Conservation (phyloP, 768 basidiomycete genomes). For the Suillus weaverae region DNA sequence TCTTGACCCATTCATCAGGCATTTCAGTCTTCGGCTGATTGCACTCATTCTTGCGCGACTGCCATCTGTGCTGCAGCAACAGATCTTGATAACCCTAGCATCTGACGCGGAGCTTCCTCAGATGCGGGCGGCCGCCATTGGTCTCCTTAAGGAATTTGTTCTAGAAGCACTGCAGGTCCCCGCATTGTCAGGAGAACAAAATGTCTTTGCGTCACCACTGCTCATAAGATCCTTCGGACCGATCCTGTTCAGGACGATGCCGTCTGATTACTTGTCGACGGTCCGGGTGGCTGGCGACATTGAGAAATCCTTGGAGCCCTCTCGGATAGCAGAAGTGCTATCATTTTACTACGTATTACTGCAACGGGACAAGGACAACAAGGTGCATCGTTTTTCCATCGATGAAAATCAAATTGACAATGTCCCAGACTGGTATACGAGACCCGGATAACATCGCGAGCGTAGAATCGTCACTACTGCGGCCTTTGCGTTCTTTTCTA, state of each 20-base stretch:
- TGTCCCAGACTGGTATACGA: constrained; percentile 51
- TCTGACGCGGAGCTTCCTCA: constrained; percentile 53
- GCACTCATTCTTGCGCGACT: constrained; percentile 51
- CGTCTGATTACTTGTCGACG: constrained; percentile 48
- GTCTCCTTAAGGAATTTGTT: constrained; percentile 66
- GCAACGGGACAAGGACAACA: constrained; percentile 55
- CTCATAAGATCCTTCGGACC: constrained; percentile 62
- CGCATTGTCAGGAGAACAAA: constrained; percentile 20
- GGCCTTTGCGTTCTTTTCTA: constrained; percentile 43
- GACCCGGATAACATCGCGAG: constrained; percentile 43
- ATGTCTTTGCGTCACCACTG: constrained; percentile 53
- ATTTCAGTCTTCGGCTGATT: constrained; percentile 61
- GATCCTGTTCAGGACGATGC: constrained; percentile 56
- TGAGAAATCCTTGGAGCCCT: constrained; percentile 55
- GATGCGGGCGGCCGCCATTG: constrained; percentile 68
- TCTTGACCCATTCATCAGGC: constrained; percentile 55
- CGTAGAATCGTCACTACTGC: constrained; percentile 45
- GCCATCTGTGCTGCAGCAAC: constrained; percentile 49
- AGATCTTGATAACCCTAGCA: constrained; percentile 56
- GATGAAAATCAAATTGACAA: constrained; percentile 1
- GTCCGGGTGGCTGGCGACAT: constrained; percentile 44
- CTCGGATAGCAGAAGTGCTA: constrained; percentile 63
- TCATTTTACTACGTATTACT: constrained; percentile 69
- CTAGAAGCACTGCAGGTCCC: constrained; percentile 48
- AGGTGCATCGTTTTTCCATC: constrained; percentile 35